Conservation (phyloP, 257 asterid species). For the Salvia hispanica region DNA sequence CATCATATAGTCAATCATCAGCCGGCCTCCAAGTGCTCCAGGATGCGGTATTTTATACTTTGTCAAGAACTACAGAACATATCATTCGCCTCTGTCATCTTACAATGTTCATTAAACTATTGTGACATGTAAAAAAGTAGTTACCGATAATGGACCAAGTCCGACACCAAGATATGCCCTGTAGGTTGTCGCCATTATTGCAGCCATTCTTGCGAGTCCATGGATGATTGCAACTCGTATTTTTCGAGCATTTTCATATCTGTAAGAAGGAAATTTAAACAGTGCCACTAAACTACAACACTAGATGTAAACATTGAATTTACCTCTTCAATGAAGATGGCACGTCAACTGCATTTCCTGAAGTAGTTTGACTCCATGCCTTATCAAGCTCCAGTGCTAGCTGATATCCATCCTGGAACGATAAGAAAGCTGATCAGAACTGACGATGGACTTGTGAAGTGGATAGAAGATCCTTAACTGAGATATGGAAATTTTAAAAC, state of each 20-base stretch:
- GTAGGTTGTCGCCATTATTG: slow-evolving; percentile 93
- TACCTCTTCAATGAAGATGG: slow-evolving; percentile 69
- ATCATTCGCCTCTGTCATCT: too few species aligned
- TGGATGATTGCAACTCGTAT: slow-evolving; percentile 86
- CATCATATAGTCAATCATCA: slow-evolving; percentile 86
- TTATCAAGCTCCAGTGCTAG: slow-evolving; percentile 85
- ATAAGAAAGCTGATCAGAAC: too few species aligned
- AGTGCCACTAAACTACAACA: not conserved
- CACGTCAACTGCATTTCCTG: slow-evolving; percentile 59
- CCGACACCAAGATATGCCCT: slow-evolving; percentile 93
- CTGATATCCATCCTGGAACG: slow-evolving; percentile 78
- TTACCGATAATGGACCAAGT: slow-evolving; percentile 87
- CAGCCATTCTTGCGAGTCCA: slow-evolving; percentile 98
- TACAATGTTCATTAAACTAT: too few species aligned
- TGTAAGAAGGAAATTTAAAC: slow-evolving; percentile 24
- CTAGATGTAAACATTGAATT: not conserved
- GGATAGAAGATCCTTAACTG: too few species aligned
- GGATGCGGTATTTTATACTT: slow-evolving; percentile 89
- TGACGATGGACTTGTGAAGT: too few species aligned
- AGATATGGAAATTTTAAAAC: too few species aligned
- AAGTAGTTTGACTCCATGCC: slow-evolving; percentile 50
- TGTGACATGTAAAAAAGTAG: too few species aligned
- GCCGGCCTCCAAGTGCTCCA: slow-evolving; percentile 93
- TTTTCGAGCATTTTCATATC: slow-evolving; percentile 83
- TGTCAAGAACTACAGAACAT: slow-evolving; percentile 69